Percentiles rank a stretch among this genome's conserved stretches.
These are phyloP conservation scores for Aureobasidium mangrovei DNA, from an alignment of 2,329 filamentous ascomycete species.

Conservation along the genomic window DNA sequence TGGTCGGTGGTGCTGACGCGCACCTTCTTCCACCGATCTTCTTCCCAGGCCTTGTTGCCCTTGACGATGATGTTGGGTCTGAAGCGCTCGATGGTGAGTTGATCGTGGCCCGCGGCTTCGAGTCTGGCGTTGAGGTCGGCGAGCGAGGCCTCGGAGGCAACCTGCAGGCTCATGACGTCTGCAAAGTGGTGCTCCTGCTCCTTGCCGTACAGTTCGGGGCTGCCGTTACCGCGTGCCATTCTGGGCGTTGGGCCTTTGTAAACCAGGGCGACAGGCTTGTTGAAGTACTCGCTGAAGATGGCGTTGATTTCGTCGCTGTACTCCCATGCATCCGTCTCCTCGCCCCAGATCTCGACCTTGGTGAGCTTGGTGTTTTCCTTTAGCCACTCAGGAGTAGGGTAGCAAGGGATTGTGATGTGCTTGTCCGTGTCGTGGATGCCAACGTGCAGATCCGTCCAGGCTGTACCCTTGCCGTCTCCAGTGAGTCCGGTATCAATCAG, in stretches of 20 bases:
- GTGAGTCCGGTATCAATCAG: slow-evolving; percentile 49
- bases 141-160: slow-evolving; percentile 49
- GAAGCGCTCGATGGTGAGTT: slow-evolving; percentile 54
- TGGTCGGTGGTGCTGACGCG: slow-evolving; percentile 33
- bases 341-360: slow-evolving; percentile 50
- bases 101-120: slow-evolving; percentile 31
- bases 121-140: slow-evolving; percentile 50
- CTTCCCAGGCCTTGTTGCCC: slow-evolving; percentile 49
- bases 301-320: slow-evolving; percentile 45
- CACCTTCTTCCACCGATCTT: slow-evolving; percentile 55
- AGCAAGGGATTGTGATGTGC: slow-evolving; percentile 45
- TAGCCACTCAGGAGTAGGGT: slow-evolving; percentile 47
- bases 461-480: slow-evolving; percentile 26
- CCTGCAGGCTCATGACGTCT: slow-evolving; percentile 49
- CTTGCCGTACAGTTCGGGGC: slow-evolving; percentile 42
- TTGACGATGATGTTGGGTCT: slow-evolving; percentile 54
- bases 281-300: slow-evolving; percentile 48
- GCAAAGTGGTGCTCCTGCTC: slow-evolving; percentile 44
- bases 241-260: slow-evolving; percentile 54
- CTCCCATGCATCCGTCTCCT: slow-evolving; percentile 48
- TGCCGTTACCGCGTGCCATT: slow-evolving; percentile 48
- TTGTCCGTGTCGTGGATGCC: slow-evolving; percentile 35
- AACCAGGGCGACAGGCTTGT: slow-evolving; percentile 47
- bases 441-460: slow-evolving; percentile 38
- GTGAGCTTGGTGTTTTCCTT: slow-evolving; percentile 41